Evolutionary conservation across 2,329 filamentous ascomycete genomes (phyloP).

Genomic region (Huntiella bhutanensis): DNA sequence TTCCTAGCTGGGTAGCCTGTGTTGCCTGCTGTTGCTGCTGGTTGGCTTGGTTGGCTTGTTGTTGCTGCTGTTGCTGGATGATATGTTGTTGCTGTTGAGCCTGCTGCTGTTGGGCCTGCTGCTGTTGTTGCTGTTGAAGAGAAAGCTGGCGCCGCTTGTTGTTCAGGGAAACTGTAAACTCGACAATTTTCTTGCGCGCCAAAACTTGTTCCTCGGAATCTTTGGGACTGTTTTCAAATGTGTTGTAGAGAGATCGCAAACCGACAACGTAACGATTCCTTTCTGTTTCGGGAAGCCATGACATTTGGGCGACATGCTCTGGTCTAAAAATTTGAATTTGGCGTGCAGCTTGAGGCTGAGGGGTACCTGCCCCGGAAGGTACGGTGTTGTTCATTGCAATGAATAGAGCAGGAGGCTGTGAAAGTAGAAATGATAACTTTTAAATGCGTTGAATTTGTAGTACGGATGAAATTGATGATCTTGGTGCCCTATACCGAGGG

Average conservation of each 20-base stretch:
- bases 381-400: no score
- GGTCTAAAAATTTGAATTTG: conserved; percentile 29
- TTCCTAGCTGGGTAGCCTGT: conserved; percentile 12
- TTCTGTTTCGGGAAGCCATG: conserved; percentile 33
- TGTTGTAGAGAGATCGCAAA: conserved; percentile 32
- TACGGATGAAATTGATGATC: no score
- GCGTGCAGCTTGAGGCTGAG: conserved; percentile 14
- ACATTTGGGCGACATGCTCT: conserved; percentile 30
- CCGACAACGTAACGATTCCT: conserved; percentile 40
- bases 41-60: conserved; percentile 12
- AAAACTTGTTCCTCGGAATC: conserved; percentile 30
- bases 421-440: no score
- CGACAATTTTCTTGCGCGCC: conserved; percentile 37
- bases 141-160: conserved; percentile 20
- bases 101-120: conserved; percentile 17
- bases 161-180: conserved; percentile 40
- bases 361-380: conserved; percentile 13
- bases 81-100: conserved; percentile 15
- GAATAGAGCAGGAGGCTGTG: no score
- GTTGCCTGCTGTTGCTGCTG: conserved; percentile 5
- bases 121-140: conserved; percentile 22
- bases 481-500: no score
- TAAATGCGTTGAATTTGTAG: no score
- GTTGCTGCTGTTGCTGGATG: conserved; percentile 13
- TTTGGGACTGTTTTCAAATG: conserved; percentile 28